Conservation (phyloP, 1,139 yeast genomes). For the Wickerhamomyces sp. region DNA sequence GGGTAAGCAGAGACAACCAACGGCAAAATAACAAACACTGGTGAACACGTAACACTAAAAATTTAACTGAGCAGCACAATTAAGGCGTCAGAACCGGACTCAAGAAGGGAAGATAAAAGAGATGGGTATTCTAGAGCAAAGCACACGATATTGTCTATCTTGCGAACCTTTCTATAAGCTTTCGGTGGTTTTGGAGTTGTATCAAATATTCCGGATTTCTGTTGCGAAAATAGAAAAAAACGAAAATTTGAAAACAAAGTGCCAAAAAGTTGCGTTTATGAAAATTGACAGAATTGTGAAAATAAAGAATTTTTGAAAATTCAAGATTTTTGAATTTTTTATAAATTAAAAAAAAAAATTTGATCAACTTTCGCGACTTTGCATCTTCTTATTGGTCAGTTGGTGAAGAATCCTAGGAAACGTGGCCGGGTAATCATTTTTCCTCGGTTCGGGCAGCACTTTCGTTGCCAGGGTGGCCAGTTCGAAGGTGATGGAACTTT, state of each 20-base stretch:
- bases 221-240: neutral
- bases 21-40: conserved; percentile 13
- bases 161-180: neutral
- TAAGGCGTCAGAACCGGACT: conserved; percentile 30
- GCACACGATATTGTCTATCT: neutral
- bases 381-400: neutral
- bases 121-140: no score
- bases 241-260: neutral
- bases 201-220: neutral
- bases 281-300: neutral
- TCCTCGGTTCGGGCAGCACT: neutral
- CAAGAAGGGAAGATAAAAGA: no score
- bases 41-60: conserved; percentile 4
- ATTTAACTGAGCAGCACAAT: conserved; percentile 31
- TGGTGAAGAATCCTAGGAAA: neutral
- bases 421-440: neutral
- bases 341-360: conserved; percentile 2
- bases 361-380: conserved; percentile 3
- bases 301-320: neutral
- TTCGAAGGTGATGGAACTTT: neutral
- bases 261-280: no score
- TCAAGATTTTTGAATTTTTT: conserved; percentile 1
- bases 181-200: neutral
- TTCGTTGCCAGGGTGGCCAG: conserved; percentile 1
- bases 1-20: conserved; percentile 2